These are phyloP conservation scores for Talaromyces pinophilus DNA, from an alignment of 2,329 filamentous ascomycete genomes.

Conservation along the genomic window DNA sequence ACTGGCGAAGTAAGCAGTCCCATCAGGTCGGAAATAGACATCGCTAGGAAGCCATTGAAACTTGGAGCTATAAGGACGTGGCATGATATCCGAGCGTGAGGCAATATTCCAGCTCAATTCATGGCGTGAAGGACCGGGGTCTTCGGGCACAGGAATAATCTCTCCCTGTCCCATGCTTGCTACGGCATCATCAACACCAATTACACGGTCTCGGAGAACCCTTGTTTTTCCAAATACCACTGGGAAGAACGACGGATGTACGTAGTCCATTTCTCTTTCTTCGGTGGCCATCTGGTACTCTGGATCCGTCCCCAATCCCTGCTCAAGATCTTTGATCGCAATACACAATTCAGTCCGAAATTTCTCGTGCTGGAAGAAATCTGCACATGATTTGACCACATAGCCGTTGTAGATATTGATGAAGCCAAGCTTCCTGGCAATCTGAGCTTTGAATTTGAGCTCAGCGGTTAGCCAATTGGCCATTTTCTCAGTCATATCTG, in stretches of 20 bases:
- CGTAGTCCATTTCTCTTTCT: constrained; percentile 59
- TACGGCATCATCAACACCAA: constrained; percentile 33
- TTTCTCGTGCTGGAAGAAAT: constrained; percentile 45
- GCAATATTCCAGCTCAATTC: constrained; percentile 36
- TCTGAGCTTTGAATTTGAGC: constrained; percentile 53
- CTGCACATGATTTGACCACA: constrained; percentile 54
- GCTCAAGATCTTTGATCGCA: constrained; percentile 53
- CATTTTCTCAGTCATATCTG: constrained; percentile 40
- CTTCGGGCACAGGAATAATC: constrained; percentile 30
- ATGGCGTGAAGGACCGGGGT: constrained; percentile 35
- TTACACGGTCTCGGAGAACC: constrained; percentile 31
- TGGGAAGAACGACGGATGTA: constrained; percentile 66
- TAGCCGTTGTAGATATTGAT: constrained; percentile 52
- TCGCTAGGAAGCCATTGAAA: constrained; percentile 53
- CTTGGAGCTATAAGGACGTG: constrained; percentile 34
- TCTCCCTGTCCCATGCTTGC: constrained; percentile 30
- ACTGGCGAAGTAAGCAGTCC: constrained; percentile 37
- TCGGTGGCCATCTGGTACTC: constrained; percentile 53
- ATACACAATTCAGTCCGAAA: constrained; percentile 47
- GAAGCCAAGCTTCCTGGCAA: constrained; percentile 47
- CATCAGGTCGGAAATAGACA: constrained; percentile 35
- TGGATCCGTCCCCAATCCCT: constrained; percentile 51
- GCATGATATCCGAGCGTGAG: constrained; percentile 32
- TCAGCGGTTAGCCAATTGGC: constrained; percentile 48
- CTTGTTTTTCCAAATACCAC: constrained; percentile 44